Conservation (phyloP, 306 rosid species). For the Dalbergia cultrata region DNA sequence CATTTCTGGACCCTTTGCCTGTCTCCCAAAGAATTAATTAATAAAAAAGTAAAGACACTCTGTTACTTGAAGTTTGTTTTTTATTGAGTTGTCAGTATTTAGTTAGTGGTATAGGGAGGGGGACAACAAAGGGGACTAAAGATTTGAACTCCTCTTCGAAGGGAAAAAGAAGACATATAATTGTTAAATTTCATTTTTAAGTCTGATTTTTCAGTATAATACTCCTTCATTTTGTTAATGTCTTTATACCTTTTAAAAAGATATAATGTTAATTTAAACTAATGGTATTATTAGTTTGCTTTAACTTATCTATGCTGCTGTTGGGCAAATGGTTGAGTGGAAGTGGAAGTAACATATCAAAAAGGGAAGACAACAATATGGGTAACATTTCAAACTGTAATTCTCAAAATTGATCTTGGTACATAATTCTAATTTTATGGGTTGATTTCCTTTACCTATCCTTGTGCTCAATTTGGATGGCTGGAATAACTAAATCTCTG, state of each 20-base stretch:
- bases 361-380: background rate
- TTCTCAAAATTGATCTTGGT: background rate
- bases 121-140: background rate
- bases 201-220: no score
- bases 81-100: background rate
- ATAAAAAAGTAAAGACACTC: no score
- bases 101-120: conserved; percentile 13
- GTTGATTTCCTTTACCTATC: background rate
- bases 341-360: background rate
- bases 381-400: conserved; percentile 7
- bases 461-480: background rate
- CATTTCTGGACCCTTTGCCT: background rate
- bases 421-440: background rate
- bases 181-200: conserved; percentile 5
- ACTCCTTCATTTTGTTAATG: background rate
- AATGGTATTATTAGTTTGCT: background rate
- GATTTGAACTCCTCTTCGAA: background rate
- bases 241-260: background rate
- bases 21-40: no score
- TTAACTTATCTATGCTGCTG: background rate
- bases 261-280: background rate
- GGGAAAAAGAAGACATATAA: background rate
- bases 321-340: conserved; percentile 5
- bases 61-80: no score
- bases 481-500: no score